Evolutionary conservation across 495 filamentous ascomycete species (phyloP).

Genomic region (Aeminium ludgeri): DNA sequence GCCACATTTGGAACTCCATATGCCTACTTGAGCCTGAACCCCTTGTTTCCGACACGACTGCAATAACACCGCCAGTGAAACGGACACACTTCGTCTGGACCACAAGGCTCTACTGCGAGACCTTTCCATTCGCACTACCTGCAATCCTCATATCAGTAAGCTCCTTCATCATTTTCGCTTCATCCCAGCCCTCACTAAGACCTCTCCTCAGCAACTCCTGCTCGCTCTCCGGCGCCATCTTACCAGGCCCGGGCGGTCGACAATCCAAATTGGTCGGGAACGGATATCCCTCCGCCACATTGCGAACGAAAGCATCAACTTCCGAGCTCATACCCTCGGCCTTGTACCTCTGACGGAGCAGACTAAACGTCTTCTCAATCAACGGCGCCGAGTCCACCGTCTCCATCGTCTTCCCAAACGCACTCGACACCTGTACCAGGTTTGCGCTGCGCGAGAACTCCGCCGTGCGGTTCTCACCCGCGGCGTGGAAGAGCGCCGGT

Average conservation of each 20-base stretch:
- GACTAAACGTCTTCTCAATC: slow-evolving; percentile 29
- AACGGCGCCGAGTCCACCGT: slow-evolving; percentile 31
- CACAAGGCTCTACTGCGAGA: slow-evolving; percentile 2
- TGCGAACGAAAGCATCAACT: slow-evolving; percentile 29
- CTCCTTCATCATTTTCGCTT: slow-evolving; percentile 23
- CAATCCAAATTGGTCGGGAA: slow-evolving; percentile 41
- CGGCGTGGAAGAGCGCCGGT: slow-evolving; percentile 40
- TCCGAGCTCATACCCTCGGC: slow-evolving; percentile 18
- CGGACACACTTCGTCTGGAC: background rate
- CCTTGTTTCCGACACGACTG: too few species aligned
- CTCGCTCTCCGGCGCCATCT: slow-evolving; percentile 40
- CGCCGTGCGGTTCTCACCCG: slow-evolving; percentile 32
- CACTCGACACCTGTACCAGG: slow-evolving; percentile 36
- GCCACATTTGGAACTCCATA: too few species aligned
- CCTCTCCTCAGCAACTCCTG: slow-evolving; percentile 32
- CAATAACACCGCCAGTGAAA: too few species aligned
- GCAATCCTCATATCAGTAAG: slow-evolving; percentile 13
- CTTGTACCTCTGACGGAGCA: slow-evolving; percentile 21
- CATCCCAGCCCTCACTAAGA: slow-evolving; percentile 26
- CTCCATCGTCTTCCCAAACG: slow-evolving; percentile 45
- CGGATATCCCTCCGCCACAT: slow-evolving; percentile 37
- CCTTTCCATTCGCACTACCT: slow-evolving; percentile 1
- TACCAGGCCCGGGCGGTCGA: slow-evolving; percentile 31
- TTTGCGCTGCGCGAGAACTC: slow-evolving; percentile 35
- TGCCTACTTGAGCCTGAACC: too few species aligned